phyloP scores from a whole-genome alignment of 1,139 yeast genomes.

The Casaregolazyma suthepensis region DNA sequence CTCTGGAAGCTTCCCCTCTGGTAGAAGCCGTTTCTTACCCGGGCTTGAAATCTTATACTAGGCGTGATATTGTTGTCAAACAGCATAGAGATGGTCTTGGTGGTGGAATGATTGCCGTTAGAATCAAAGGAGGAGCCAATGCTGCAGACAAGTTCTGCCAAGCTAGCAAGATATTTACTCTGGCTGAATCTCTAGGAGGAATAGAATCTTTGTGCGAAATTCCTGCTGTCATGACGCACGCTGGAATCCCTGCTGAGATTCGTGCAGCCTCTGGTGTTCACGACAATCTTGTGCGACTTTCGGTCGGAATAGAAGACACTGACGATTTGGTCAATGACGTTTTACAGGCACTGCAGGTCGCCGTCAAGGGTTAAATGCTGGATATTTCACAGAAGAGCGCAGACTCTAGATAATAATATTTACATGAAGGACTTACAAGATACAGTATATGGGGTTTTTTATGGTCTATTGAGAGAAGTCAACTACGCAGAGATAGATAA shows the following conservation, averaged over 20 bases:
- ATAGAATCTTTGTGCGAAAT: conserved; percentile 82
- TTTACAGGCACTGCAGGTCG: conserved; percentile 55
- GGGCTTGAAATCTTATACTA: conserved; percentile 62
- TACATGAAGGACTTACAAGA: not conserved
- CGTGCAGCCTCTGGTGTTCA: conserved; percentile 78
- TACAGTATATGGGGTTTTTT: not conserved
- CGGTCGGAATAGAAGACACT: conserved; percentile 83
- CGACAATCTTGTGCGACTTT: conserved; percentile 75
- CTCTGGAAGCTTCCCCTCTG: conserved; percentile 43
- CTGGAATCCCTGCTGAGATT: conserved; percentile 77
- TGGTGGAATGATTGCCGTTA: conserved; percentile 88
- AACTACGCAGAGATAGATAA: not conserved
- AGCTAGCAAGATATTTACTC: conserved; percentile 67
- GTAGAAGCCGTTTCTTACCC: conserved; percentile 76
- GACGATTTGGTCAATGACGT: conserved; percentile 73
- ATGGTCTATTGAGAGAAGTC: not conserved
- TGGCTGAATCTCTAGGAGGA: conserved; percentile 90
- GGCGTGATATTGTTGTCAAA: conserved; percentile 54
- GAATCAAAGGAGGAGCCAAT: conserved; percentile 74
- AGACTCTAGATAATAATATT: not conserved
- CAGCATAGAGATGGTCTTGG: conserved; percentile 86
- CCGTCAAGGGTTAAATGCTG: conserved; percentile 14
- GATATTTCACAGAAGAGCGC: not conserved
- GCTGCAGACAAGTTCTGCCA: conserved; percentile 74
- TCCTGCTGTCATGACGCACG: conserved; percentile 91